Percentiles rank a stretch among this genome's conserved stretches.
Evolutionary conservation across 2,329 filamentous ascomycete genomes (phyloP).

Genomic region (Colletotrichum chlorophyti): DNA sequence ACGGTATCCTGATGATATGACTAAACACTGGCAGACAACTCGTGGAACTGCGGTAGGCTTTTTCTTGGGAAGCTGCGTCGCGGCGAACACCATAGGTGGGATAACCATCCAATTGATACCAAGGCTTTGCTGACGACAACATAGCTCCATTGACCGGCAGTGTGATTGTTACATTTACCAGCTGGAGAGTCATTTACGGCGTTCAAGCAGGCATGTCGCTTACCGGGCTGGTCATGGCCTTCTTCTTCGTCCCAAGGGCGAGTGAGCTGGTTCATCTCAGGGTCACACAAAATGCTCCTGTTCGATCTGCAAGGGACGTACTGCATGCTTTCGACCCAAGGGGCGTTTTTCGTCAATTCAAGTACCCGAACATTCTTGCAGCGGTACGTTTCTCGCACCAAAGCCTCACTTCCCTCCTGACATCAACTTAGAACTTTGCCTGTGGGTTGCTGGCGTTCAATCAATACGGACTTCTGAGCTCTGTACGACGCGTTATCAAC

Average conservation of each 20-base stretch:
- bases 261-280: slow-evolving; percentile 62
- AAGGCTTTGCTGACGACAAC: neutral
- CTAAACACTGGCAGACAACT: slow-evolving; percentile 14
- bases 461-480: slow-evolving; percentile 72
- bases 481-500: slow-evolving; percentile 74
- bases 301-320: slow-evolving; percentile 19
- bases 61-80: slow-evolving; percentile 29
- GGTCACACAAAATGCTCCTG: slow-evolving; percentile 52
- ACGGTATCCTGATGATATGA: too few species aligned
- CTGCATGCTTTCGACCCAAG: slow-evolving; percentile 67
- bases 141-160: slow-evolving; percentile 50
- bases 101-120: accelerated
- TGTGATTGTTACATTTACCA: slow-evolving; percentile 71
- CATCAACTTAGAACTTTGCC: slow-evolving; percentile 1
- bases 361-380: slow-evolving; percentile 68
- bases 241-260: slow-evolving; percentile 72
- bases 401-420: neutral
- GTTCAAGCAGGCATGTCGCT: slow-evolving; percentile 69
- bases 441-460: slow-evolving; percentile 66
- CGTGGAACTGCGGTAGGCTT: slow-evolving; percentile 27
- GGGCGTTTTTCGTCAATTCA: slow-evolving; percentile 68
- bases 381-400: slow-evolving; percentile 58
- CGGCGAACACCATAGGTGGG: slow-evolving; percentile 24
- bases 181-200: slow-evolving; percentile 77
- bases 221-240: slow-evolving; percentile 58